Evolutionary conservation across 2,329 filamentous ascomycete species (phyloP), one percentile per base, ranked within the genome.

Genomic region (Apiospora aurea): DNA sequence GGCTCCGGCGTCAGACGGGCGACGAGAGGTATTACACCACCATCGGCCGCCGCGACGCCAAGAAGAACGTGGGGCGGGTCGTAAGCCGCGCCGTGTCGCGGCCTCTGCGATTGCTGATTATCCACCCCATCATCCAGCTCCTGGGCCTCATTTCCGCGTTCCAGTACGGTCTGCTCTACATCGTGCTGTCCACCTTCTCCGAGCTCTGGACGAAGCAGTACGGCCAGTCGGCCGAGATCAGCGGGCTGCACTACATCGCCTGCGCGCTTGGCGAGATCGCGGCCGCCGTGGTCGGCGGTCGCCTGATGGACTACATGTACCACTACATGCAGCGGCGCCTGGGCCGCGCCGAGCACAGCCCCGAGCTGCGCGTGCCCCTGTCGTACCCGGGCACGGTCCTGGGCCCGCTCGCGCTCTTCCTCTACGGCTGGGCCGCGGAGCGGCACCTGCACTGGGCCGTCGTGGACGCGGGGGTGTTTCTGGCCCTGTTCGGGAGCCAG

Each of bases 191-290:
- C 0, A 91, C 87, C 2, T 92, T 92, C 74, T 87, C 91, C 0
- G 76, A 79, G 0, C 82, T 93, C 0, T 93, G 89, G 89, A 83
- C 79, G 2, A 74, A 77, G 0, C 80, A 83, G 18, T 94, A 93
- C 76, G 77, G 84, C 70, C 84, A 91, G 75, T 85, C 85, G 0
- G 82, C 86, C 13, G 87, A 88, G 70, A 88, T 89, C 41, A 89
- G 87, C n/a, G 89, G 89, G 0, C 79, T 93, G 0, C 90, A 92
- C 79, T 92, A 91, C 79, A 85, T 92, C 53, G 88, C 90, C 13
- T 85, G 90, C 26, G 89, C 88, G 0, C 53, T 92, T 0, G 92
- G 92, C 1, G 92, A 92, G 80, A 84, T 91, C 71, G 78, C 87
- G 0, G 90, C 87, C 10, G 83, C 85, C 0, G 86, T 89, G 72